Evolutionary conservation across 2,329 filamentous ascomycete species (phyloP).

Genomic region (Pestalotiopsis fici): DNA sequence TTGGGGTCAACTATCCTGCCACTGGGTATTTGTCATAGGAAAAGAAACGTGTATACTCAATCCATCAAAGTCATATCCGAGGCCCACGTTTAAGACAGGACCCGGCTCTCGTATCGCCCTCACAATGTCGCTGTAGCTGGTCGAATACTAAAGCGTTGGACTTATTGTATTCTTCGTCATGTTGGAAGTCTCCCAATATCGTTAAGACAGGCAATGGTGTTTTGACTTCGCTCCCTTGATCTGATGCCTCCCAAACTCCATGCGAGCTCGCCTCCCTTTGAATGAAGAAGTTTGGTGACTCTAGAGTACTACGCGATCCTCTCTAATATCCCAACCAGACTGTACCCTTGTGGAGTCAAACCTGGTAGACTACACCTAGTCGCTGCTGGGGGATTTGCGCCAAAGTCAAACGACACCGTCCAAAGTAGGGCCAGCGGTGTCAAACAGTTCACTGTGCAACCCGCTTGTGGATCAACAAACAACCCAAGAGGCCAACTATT

Average conservation of each 20-base stretch:
- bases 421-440: neutral
- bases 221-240: neutral
- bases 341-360: neutral
- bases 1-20: conserved; percentile 20
- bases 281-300: neutral
- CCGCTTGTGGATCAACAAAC: conserved; percentile 8
- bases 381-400: neutral
- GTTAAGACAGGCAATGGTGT: neutral
- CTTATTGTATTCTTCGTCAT: neutral
- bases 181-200: neutral
- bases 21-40: conserved; percentile 18
- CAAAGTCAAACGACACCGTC: neutral
- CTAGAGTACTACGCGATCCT: neutral
- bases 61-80: conserved; percentile 15
- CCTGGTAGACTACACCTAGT: neutral
- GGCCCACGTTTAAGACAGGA: conserved; percentile 16
- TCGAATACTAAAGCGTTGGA: neutral
- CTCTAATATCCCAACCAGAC: neutral
- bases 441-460: conserved; percentile 10
- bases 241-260: neutral
- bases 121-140: conserved; percentile 11
- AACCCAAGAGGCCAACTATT: conserved; percentile 17
- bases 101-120: conserved; percentile 14
- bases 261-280: neutral
- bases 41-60: conserved; percentile 16